Base-by-base conservation (phyloP, 192 early-diverging fungal genomes). In the Thamnidium elegans region DNA sequence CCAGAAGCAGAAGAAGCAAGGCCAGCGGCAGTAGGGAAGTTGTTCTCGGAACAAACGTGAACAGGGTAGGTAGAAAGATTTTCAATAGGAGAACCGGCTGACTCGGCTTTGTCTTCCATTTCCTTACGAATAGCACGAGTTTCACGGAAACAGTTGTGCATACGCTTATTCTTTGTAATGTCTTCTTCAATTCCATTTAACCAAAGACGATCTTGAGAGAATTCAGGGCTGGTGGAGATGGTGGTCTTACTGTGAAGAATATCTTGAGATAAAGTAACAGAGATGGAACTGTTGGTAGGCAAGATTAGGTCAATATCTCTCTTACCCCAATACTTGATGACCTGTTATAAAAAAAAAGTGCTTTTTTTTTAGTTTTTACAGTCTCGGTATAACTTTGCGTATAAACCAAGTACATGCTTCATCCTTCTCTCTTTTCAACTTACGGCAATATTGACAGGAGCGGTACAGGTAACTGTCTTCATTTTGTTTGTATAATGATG, bases 291-390 rank as follows among this genome's bases (percentile, higher is more conserved):
- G 84, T 99, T 99, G 55, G 94, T 99, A 8, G 97, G 97, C 43
- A 99, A 85, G 69, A 96, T 92, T 55, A 98, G 83, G 36, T 80
- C 71, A 42, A 87, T 86, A 70, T 95, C 89, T 50, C 96, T 87
- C 84, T 99, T 99, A 62, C 96, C 97, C 97, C 95, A 97, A 79
- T 97, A 97, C 85, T 97, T 97, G 80, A 99, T 89, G 44, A 84
- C 79, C 75, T 80, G 20, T 9, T n/a, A 7, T 39, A 50, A 43
- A n/a, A 11, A 26, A 26, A 26, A 26, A 3, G 26, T 26, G 3
- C 26, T 26, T 3, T 26, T 39, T n/a, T 31, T 30, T n/a, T 62
- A 3, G n/a, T 21, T 45, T 30, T 60, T 14, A 26, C 45, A 2
- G 26, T 26, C 26, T 26, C 26, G 26, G 26, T 26, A 26, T 26